A percentile compares a stretch with the other conserved stretches of the same genome.
Conservation (phyloP, 1,284 basidiomycete species). For the Heterobasidion irregulare region DNA sequence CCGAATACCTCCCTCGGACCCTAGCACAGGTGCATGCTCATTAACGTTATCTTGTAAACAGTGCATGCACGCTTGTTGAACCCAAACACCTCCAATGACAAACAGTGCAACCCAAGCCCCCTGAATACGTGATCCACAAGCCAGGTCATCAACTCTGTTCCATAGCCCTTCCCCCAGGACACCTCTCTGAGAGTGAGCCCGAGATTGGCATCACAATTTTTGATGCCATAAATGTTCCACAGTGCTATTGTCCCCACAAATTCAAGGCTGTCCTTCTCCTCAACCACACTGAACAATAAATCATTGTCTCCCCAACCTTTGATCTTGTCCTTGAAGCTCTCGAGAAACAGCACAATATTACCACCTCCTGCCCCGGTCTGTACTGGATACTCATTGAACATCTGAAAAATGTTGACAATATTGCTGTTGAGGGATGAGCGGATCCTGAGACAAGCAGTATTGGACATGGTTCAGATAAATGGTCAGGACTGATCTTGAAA, state of each 20-base stretch:
- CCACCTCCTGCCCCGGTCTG: background rate
- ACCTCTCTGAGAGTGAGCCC: conserved; percentile 18
- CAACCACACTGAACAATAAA: conserved; percentile 9
- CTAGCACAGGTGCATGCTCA: too few species aligned
- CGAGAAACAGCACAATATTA: background rate
- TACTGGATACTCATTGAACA: background rate
- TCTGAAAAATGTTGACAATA: background rate
- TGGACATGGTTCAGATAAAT: background rate
- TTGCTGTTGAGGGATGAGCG: background rate
- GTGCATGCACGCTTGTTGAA: conserved; percentile 19
- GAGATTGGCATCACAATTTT: conserved; percentile 20
- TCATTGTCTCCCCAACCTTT: background rate
- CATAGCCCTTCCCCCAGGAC: conserved; percentile 24
- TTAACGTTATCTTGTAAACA: conserved; percentile 18
- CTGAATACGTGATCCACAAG: conserved; percentile 24
- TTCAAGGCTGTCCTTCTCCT: conserved; percentile 6
- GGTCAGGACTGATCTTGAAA: too few species aligned
- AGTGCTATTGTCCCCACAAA: conserved; percentile 6
- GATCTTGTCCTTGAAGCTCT: background rate
- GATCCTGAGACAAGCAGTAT: background rate
- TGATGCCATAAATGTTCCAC: background rate
- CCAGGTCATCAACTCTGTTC: conserved; percentile 21
- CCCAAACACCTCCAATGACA: conserved; percentile 20
- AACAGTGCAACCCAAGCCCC: conserved; percentile 20
- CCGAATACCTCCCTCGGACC: too few species aligned